Evolutionary conservation across 2,329 filamentous ascomycete genomes (phyloP), one percentile per base, ranked within the genome.

Genomic region (Fusarium zealandicum): DNA sequence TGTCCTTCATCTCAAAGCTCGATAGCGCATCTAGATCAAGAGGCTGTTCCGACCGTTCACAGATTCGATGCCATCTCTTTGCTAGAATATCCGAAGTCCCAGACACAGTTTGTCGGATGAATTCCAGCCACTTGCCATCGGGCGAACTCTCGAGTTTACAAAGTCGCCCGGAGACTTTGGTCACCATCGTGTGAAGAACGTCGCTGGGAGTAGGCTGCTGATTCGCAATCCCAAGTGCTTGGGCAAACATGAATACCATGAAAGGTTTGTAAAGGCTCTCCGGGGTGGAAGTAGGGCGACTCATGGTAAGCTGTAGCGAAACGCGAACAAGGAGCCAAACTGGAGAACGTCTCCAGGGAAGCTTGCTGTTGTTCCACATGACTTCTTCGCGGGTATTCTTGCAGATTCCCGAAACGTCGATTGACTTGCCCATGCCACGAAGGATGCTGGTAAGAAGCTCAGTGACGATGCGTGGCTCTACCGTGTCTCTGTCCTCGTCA

Each of bases 351-450:
- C 77, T 71, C 83, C 82, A 86, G 0, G 67, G 65, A 1, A 61
- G 41, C 5, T 45, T 33, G 10, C 43, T 40, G 1, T 52, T 39
- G 3, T 61, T 53, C 72, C 74, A 84, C 9, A 81, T 50, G 1
- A 84, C 75, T 12, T 86, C 82, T 28, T 86, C 82, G 1, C 79
- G 78, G 1, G 78, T 81, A 16, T 79, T 70, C 52, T 86, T 87
- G 33, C 57, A 67, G 9, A 85, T 73, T 0, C 72, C 69, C 0
- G 41, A 6, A 0, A 62, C 59, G 0, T 65, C 13, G 4, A 57
- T 48, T 0, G 65, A 49, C 2, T 57, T 43, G 0, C 80, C 80
- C 1, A 31, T 11, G 5, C 75, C 71, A 11, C 69, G 67, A 2
- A 84, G 58, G 4, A 81, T 69, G 0, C 73, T 73, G 0, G 59